Evolutionary conservation across 345 rosid species (phyloP).

Genomic region (Eucalyptus curtisii): DNA sequence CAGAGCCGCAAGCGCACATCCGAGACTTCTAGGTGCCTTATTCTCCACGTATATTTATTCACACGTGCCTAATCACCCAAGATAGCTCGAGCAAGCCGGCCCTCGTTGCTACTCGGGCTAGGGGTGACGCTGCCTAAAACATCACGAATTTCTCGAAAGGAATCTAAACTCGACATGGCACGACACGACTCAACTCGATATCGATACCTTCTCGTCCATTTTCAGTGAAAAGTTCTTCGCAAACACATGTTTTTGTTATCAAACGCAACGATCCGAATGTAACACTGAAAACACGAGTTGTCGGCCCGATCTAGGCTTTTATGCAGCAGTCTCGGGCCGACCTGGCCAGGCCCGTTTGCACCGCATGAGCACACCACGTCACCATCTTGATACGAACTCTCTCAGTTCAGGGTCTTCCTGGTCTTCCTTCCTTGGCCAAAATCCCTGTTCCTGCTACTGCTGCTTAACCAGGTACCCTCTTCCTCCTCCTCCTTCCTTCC

Average conservation of each 20-base stretch:
- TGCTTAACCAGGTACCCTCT: not conserved
- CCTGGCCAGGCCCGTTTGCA: not conserved
- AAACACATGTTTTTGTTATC: not conserved
- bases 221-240: not conserved
- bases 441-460: not conserved
- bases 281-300: not conserved
- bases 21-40: not conserved
- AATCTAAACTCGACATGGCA: not conserved
- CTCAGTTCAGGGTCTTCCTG: not conserved
- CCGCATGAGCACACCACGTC: not conserved
- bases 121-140: not conserved
- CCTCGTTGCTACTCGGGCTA: not conserved
- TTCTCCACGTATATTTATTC: not conserved
- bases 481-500: not conserved
- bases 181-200: not conserved
- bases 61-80: not conserved
- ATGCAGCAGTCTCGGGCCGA: not conserved
- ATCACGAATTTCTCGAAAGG: accelerated
- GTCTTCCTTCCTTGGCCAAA: not conserved
- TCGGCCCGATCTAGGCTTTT: not conserved
- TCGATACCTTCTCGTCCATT: not conserved
- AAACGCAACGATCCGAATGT: not conserved
- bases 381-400: not conserved
- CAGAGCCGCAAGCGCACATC: not conserved
- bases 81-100: accelerated